phyloP scores from a whole-genome alignment of 2,329 filamentous ascomycete species.

The Hypomyces perniciosus region DNA sequence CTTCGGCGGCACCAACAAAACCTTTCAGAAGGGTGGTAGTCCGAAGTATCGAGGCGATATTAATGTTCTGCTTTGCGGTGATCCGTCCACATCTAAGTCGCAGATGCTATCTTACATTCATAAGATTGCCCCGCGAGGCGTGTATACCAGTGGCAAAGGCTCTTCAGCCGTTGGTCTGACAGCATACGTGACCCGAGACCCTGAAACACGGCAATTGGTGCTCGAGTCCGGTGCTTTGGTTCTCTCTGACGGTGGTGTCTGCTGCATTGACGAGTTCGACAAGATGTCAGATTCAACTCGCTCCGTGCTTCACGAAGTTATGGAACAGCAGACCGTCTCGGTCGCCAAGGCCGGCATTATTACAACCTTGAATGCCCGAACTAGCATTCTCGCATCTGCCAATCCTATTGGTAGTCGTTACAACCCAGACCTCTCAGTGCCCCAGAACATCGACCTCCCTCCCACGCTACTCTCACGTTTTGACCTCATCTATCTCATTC shows the following conservation, averaged over 20 bases:
- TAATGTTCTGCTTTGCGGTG: slow-evolving; percentile 92
- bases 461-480: slow-evolving; percentile 94
- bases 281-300: slow-evolving; percentile 78
- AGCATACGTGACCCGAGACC: slow-evolving; percentile 74
- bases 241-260: slow-evolving; percentile 74
- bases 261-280: slow-evolving; percentile 81
- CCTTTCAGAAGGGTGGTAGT: slow-evolving; percentile 91
- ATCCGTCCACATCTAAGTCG: slow-evolving; percentile 94
- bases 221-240: slow-evolving; percentile 76
- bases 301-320: slow-evolving; percentile 79
- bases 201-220: slow-evolving; percentile 72
- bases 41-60: slow-evolving; percentile 96
- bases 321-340: slow-evolving; percentile 82
- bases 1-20: slow-evolving; percentile 97
- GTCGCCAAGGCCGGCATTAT: slow-evolving; percentile 91
- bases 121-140: slow-evolving; percentile 87
- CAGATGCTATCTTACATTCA: slow-evolving; percentile 92
- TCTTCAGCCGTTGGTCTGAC: slow-evolving; percentile 77
- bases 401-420: slow-evolving; percentile 98
- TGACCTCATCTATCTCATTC: slow-evolving; percentile 91
- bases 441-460: slow-evolving; percentile 95
- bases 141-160: slow-evolving; percentile 77
- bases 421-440: slow-evolving; percentile 90
- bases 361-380: slow-evolving; percentile 91
- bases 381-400: slow-evolving; percentile 91